These are phyloP conservation scores for Hemisphaericaspora nanyangensis DNA, from an alignment of 805 yeast genomes.

Conservation along the genomic window DNA sequence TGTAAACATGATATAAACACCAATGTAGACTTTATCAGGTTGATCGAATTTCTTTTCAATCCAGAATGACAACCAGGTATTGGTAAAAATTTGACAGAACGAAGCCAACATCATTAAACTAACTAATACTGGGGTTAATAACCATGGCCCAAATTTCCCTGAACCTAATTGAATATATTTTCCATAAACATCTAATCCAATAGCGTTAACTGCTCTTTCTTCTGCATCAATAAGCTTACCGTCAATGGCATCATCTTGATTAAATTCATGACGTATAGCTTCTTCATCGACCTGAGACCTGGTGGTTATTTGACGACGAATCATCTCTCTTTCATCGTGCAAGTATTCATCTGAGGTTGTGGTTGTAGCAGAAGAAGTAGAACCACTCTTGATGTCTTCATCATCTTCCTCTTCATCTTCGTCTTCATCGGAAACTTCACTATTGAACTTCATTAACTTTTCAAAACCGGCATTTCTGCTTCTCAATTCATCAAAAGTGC, in stretches of 20 bases:
- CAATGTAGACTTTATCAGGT: conserved; percentile 62
- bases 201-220: conserved; percentile 55
- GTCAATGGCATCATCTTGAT: conserved; percentile 18
- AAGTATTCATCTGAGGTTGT: conserved; percentile 11
- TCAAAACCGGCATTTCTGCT: conserved; percentile 22
- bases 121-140: conserved; percentile 20
- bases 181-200: conserved; percentile 45
- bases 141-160: conserved; percentile 36
- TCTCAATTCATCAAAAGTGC: conserved; percentile 24
- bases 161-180: conserved; percentile 54
- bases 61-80: conserved; percentile 87
- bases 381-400: conserved; percentile 3
- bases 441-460: conserved; percentile 24
- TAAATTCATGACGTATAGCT: conserved; percentile 28
- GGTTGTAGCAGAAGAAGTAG: neutral
- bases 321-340: conserved; percentile 15
- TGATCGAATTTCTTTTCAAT: conserved; percentile 49
- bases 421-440: conserved; percentile 14
- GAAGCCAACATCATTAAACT: conserved; percentile 31
- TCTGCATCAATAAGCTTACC: conserved; percentile 42
- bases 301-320: conserved; percentile 12
- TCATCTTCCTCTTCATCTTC: conserved; percentile 12
- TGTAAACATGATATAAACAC: conserved; percentile 63
- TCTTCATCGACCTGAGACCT: conserved; percentile 26
- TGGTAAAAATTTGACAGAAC: conserved; percentile 56